Evolutionary conservation across 164 flowering plant genomes (phyloP).

Genomic region (Aristolochia fimbriata): DNA sequence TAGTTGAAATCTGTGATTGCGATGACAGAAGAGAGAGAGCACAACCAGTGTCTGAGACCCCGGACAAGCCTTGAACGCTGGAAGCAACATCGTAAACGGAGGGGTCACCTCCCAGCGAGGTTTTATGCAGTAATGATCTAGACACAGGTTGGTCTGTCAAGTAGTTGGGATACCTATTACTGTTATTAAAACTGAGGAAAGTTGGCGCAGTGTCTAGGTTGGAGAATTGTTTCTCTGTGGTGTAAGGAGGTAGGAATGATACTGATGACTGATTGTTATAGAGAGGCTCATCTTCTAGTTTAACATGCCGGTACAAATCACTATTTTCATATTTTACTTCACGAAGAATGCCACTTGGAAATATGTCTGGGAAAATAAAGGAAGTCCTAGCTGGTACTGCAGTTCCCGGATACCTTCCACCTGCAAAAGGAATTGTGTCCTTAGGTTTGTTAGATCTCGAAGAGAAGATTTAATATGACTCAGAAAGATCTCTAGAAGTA

Average conservation of each 20-base stretch:
- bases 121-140: constrained; percentile 16
- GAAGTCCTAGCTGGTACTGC: constrained; percentile 26
- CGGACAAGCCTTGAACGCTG: constrained; percentile 28
- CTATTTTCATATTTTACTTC: constrained; percentile 24
- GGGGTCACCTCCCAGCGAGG: constrained; percentile 26
- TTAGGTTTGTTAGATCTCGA: not conserved
- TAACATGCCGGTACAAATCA: constrained; percentile 25
- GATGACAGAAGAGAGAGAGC: constrained; percentile 88
- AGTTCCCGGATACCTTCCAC: constrained; percentile 20
- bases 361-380: constrained; percentile 35
- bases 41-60: constrained; percentile 39
- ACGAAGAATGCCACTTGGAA: constrained; percentile 24
- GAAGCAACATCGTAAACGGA: constrained; percentile 25
- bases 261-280: constrained; percentile 16
- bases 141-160: constrained; percentile 16
- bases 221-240: constrained; percentile 20
- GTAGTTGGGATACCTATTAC: constrained; percentile 17
- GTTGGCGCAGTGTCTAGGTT: constrained; percentile 11
- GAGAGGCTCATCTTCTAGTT: constrained; percentile 27
- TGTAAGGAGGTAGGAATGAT: constrained; percentile 13
- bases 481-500: not conserved
- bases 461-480: not conserved
- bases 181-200: constrained; percentile 18
- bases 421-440: constrained; percentile 12
- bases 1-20: constrained; percentile 35